phyloP scores from a whole-genome alignment of 495 filamentous ascomycete genomes.

The Penicillium cataractarum region DNA sequence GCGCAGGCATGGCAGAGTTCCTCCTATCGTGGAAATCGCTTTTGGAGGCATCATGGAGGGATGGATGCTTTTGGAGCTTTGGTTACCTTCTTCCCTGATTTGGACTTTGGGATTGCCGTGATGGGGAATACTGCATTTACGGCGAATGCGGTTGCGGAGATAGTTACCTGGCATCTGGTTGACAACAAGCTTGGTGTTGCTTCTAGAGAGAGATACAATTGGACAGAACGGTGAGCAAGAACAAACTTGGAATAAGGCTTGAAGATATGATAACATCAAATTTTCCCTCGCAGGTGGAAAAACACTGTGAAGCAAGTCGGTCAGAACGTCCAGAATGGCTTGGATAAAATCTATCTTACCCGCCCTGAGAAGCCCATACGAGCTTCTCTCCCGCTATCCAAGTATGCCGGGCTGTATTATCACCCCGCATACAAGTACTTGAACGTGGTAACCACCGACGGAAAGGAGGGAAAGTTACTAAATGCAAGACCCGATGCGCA shows the following conservation, averaged over 20 bases:
- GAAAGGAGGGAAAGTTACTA: too few relatives aligned
- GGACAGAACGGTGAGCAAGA: not conserved
- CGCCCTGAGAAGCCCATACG: not conserved
- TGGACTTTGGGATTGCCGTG: conserved; percentile 44
- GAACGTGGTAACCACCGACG: not conserved
- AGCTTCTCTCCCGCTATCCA: not conserved
- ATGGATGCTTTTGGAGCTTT: conserved; percentile 50
- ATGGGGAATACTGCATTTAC: conserved; percentile 47
- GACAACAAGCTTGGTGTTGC: not conserved
- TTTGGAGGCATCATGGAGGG: conserved; percentile 47
- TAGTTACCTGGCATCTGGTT: not conserved
- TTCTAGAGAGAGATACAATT: not conserved
- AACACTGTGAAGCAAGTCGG: not conserved
- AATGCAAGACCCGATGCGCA: not conserved
- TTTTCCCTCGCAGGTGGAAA: not conserved
- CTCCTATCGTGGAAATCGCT: conserved; percentile 43
- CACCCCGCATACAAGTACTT: conserved; percentile 1
- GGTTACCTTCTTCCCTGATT: conserved; percentile 47
- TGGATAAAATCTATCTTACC: not conserved
- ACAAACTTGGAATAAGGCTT: not conserved
- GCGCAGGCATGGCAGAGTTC: conserved; percentile 47
- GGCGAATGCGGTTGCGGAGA: conserved; percentile 8
- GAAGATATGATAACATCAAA: not conserved
- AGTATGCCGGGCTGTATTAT: conserved; percentile 1
- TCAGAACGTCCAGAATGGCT: not conserved